Evolutionary conservation across 768 basidiomycete species (phyloP).

Genomic region (Leucocoprinus birnbaumii): DNA sequence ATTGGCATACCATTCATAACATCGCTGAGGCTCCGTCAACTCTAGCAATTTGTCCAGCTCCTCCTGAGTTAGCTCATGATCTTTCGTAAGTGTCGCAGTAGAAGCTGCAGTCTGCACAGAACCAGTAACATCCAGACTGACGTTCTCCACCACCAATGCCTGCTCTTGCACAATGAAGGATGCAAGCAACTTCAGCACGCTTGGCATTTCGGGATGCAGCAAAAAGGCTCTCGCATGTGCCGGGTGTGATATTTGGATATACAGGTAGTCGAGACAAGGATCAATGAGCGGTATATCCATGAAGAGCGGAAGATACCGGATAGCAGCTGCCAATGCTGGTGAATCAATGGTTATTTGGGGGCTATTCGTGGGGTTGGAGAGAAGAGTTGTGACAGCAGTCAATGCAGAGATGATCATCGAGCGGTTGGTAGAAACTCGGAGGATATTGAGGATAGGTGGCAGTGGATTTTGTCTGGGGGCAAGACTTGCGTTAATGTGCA

Average conservation of each 20-base stretch:
- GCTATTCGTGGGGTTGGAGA: conserved; percentile 59
- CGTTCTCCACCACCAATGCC: conserved; percentile 52
- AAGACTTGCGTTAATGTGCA: conserved; percentile 29
- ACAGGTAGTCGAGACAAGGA: conserved; percentile 71
- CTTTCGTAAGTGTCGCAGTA: conserved; percentile 39
- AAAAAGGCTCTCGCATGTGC: conserved; percentile 78
- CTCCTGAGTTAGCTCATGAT: conserved; percentile 69
- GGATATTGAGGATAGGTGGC: conserved; percentile 51
- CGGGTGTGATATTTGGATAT: conserved; percentile 70
- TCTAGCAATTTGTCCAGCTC: conserved; percentile 59
- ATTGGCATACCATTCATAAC: conserved; percentile 69
- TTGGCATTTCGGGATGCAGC: conserved; percentile 66
- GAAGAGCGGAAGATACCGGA: conserved; percentile 74
- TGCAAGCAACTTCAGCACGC: conserved; percentile 64
- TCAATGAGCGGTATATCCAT: conserved; percentile 68
- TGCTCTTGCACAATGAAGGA: conserved; percentile 71
- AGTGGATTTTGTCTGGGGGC: conserved; percentile 46
- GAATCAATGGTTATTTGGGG: conserved; percentile 52
- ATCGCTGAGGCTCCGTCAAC: conserved; percentile 72
- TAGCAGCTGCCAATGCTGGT: conserved; percentile 56
- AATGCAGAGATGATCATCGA: conserved; percentile 71
- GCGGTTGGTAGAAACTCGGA: conserved; percentile 62
- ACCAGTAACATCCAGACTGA: conserved; percentile 61
- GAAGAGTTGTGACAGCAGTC: conserved; percentile 55
- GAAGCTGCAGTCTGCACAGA: conserved; percentile 57